phyloP scores from a whole-genome alignment of 768 basidiomycete genomes.

The Pleurotus tuoliensis region DNA sequence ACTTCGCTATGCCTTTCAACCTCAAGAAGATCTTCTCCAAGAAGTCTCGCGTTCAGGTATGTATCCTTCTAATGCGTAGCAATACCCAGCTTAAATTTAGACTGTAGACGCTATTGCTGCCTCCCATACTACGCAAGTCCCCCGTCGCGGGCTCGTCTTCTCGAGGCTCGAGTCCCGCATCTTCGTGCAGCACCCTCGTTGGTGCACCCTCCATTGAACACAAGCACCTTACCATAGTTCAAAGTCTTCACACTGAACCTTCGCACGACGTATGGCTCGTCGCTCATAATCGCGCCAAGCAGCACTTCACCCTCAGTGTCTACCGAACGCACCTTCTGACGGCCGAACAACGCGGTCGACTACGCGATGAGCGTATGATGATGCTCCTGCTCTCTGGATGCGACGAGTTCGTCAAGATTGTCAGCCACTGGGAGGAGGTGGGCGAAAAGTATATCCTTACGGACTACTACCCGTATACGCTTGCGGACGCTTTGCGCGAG shows the following conservation, averaged over 20 bases:
- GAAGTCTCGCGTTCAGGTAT: neutral
- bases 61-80: neutral
- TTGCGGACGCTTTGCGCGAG: neutral
- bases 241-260: neutral
- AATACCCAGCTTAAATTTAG: neutral
- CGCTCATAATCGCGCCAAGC: neutral
- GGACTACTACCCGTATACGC: neutral
- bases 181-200: neutral
- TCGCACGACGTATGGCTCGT: neutral
- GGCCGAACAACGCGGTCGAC: neutral
- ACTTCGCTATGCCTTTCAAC: neutral
- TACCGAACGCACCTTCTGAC: neutral
- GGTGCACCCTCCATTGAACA: neutral
- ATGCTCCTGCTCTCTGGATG: neutral
- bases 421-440: neutral
- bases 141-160: neutral
- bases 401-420: neutral
- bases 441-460: neutral
- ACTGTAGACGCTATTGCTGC: neutral
- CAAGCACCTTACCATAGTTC: neutral
- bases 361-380: neutral
- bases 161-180: neutral
- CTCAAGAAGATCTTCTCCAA: neutral
- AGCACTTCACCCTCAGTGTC: conserved; percentile 1
- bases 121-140: neutral